Evolutionary conservation across 2,329 filamentous ascomycete genomes (phyloP).

Genomic region (Diaporthe vexans): DNA sequence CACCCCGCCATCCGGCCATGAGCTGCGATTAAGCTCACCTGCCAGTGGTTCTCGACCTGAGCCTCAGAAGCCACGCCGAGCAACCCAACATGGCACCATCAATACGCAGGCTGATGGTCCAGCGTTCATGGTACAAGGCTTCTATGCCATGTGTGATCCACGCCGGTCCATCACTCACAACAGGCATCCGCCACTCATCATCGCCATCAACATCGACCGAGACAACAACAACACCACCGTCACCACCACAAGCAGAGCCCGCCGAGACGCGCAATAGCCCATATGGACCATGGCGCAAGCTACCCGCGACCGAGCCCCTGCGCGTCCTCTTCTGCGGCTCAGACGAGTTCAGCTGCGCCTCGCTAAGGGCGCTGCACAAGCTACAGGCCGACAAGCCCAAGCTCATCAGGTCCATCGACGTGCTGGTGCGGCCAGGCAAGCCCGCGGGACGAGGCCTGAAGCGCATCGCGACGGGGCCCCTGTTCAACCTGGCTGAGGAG

Average conservation of each 20-base stretch:
- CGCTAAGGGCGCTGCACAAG: constrained; percentile 76
- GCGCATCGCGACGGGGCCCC: constrained; percentile 77
- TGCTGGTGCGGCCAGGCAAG: constrained; percentile 86
- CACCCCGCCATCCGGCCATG: not conserved
- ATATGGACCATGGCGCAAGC: constrained; percentile 8
- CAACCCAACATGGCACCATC: constrained; percentile 27
- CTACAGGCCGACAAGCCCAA: constrained; percentile 65
- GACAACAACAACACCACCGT: not conserved
- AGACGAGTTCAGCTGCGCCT: constrained; percentile 88
- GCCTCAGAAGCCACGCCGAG: constrained; percentile 12
- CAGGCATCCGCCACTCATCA: constrained; percentile 7
- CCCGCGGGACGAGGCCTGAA: constrained; percentile 82
- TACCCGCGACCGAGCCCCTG: constrained; percentile 69
- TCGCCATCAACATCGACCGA: not conserved
- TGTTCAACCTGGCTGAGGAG: constrained; percentile 74
- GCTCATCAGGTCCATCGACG: constrained; percentile 83
- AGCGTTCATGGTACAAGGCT: not conserved
- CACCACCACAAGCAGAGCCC: not conserved
- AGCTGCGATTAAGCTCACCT: constrained; percentile 3
- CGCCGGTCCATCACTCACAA: not conserved
- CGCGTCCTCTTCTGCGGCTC: constrained; percentile 95
- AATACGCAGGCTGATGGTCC: constrained; percentile 13
- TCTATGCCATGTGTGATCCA: not conserved
- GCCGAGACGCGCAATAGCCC: not conserved
- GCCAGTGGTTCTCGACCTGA: not conserved